Conservation (phyloP, 1,284 basidiomycete species). For the Cryptococcus sp. region DNA sequence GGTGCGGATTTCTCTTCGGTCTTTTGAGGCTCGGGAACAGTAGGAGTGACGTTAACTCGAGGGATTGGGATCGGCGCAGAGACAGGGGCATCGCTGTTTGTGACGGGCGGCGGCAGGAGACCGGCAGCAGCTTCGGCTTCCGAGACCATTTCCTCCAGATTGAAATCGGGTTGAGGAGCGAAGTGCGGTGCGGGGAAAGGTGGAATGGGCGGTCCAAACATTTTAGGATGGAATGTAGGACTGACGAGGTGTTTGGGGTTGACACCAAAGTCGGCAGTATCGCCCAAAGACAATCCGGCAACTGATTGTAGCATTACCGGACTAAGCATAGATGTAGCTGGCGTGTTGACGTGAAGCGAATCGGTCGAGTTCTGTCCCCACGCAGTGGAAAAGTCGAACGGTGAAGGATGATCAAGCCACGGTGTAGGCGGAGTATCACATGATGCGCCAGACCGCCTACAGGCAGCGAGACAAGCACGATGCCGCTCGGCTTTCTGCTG, state of each 20-base stretch:
- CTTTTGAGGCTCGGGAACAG: neutral
- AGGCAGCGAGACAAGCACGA: conserved; percentile 26
- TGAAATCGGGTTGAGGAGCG: neutral
- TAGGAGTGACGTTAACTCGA: neutral
- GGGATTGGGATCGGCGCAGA: too few species aligned
- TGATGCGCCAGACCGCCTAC: neutral
- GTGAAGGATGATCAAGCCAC: conserved; percentile 13
- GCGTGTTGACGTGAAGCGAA: conserved; percentile 13
- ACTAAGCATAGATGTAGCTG: conserved; percentile 17
- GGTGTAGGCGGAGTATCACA: conserved; percentile 7
- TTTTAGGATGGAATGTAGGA: conserved; percentile 11
- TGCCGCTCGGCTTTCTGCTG: conserved; percentile 33
- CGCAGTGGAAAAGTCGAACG: neutral
- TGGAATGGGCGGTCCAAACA: conserved; percentile 5
- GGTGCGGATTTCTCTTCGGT: too few species aligned
- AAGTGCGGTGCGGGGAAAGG: conserved; percentile 1
- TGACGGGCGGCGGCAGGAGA: neutral
- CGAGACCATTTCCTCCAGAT: neutral
- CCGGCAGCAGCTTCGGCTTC: neutral
- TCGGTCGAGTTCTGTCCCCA: conserved; percentile 20
- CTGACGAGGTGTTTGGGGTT: conserved; percentile 21
- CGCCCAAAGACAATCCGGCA: conserved; percentile 13
- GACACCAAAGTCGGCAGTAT: neutral
- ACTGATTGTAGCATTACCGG: conserved; percentile 31
- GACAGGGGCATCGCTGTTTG: neutral